phyloP scores from a whole-genome alignment of 495 filamentous ascomycete species.

The Penicillium cataractarum region DNA sequence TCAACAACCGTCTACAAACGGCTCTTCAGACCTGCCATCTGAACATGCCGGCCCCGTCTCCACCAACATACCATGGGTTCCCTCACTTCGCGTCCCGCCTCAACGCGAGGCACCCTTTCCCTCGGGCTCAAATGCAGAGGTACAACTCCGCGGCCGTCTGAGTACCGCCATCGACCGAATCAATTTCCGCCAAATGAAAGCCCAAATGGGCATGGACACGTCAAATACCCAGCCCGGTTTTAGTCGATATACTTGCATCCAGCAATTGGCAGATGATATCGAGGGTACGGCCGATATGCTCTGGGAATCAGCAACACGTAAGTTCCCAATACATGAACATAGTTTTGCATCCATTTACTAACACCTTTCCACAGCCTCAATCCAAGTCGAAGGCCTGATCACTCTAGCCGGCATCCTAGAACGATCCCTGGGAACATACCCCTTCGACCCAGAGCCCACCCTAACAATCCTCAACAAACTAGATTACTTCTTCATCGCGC shows the following conservation, averaged over 20 bases:
- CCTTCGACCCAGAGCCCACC: slow-evolving; percentile 63
- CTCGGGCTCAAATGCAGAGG: slow-evolving; percentile 76
- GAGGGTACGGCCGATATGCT: slow-evolving; percentile 73
- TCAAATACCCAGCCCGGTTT: slow-evolving; percentile 46
- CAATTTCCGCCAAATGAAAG: slow-evolving; percentile 59
- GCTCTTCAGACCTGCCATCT: neutral
- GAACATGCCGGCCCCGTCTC: slow-evolving; percentile 2
- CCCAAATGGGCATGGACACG: slow-evolving; percentile 55
- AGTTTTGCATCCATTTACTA: neutral
- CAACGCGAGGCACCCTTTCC: slow-evolving; percentile 61
- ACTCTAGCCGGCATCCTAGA: slow-evolving; percentile 71
- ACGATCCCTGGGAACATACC: slow-evolving; percentile 66
- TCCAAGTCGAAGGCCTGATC: slow-evolving; percentile 84
- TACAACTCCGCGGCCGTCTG: slow-evolving; percentile 33
- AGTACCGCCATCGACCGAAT: slow-evolving; percentile 26
- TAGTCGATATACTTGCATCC: slow-evolving; percentile 68
- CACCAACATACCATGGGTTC: slow-evolving; percentile 15
- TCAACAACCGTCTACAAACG: neutral
- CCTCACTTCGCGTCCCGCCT: slow-evolving; percentile 21
- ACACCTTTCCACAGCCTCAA: slow-evolving; percentile 55
- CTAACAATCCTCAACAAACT: slow-evolving; percentile 74
- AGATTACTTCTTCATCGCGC: slow-evolving; percentile 73
- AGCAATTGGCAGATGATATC: slow-evolving; percentile 69
- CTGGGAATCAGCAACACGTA: slow-evolving; percentile 84
- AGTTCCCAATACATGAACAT: slow-evolving; percentile 28